Evolutionary conservation across 2,329 filamentous ascomycete species (phyloP).

Genomic region (Pseudocercospora vitis): DNA sequence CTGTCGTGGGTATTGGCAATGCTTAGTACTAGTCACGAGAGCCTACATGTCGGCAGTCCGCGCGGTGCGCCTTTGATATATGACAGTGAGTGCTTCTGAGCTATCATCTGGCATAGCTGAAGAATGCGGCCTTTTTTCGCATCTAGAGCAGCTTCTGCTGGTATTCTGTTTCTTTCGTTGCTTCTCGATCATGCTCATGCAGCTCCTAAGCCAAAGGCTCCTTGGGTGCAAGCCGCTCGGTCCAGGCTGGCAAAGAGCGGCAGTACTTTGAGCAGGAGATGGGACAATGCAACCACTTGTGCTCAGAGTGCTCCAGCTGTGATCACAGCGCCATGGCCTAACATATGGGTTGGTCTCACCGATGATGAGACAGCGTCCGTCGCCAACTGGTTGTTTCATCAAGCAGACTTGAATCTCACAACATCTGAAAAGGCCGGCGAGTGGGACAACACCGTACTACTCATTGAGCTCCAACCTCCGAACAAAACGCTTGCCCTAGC

Average conservation of each 20-base stretch:
- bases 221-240: conserved; percentile 27
- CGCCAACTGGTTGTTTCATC: conserved; percentile 44
- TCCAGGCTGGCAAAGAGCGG: conserved; percentile 21
- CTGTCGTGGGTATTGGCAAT: not conserved
- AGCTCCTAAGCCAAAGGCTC: conserved; percentile 24
- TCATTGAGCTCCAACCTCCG: conserved; percentile 44
- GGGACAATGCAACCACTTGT: conserved; percentile 20
- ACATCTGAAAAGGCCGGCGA: conserved; percentile 26
- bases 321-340: conserved; percentile 42
- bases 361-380: conserved; percentile 43
- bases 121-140: not conserved
- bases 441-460: conserved; percentile 31
- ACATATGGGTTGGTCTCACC: conserved; percentile 45
- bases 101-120: not conserved
- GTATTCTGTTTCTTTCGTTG: not conserved
- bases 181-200: conserved; percentile 3
- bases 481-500: conserved; percentile 52
- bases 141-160: not conserved
- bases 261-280: conserved; percentile 18
- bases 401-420: conserved; percentile 43
- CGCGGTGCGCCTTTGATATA: not conserved
- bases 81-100: not conserved
- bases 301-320: conserved; percentile 10
- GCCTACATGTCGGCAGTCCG: not conserved
- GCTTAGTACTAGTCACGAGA: not conserved